Base-by-base conservation (phyloP, 441 rosid species). In the Jatropha podagrica region DNA sequence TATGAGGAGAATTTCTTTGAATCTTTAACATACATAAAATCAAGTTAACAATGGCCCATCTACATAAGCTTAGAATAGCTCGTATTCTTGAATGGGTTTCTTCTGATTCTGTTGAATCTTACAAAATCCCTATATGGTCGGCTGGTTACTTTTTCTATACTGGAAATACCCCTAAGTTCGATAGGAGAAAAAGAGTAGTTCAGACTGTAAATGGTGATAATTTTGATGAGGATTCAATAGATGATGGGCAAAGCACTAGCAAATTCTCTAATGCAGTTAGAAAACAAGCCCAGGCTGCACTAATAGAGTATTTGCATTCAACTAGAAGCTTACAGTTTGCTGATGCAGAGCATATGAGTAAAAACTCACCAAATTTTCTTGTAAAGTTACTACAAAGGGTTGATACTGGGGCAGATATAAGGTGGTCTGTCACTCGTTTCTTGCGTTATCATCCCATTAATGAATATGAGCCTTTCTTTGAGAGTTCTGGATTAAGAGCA, bases 381-480 rank as follows among this genome's bases (percentile, higher is more conserved):
- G 74, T 61, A 32, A 88, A 81, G 54, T 82, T 91, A 3, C 68
- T 92, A 66, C 70, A 81, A 56, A 84, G 78, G 54, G 71, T 89
- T 17, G 63, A 77, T 41, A 63, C 38, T 73, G 79, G 63, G 59
- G 81, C 64, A 51, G 86, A 88, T 79, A 23, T 87, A 40, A 80
- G 75, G 17, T 58, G 75, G 38, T 80, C 86, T 20, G 69, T 92
- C 10, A 63, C 85, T 0, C 88, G 88, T 46, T 90, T 83, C 77
- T 71, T 92, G 44, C 81, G 84, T 51, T 94, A 88, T 80, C 90
- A 91, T 65, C 94, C 98, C 38, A 83, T 93, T 17, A 95, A 95
- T 81, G 98, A 95, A 68, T 94, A 89, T 58, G 97, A 94, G 83
- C 96, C 95, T 37, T 94, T 91, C 83, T 86, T 90, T 41, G 95